Base-by-base conservation (phyloP, 1,139 yeast genomes). In the Nakaseomyces uthaithaninus region DNA sequence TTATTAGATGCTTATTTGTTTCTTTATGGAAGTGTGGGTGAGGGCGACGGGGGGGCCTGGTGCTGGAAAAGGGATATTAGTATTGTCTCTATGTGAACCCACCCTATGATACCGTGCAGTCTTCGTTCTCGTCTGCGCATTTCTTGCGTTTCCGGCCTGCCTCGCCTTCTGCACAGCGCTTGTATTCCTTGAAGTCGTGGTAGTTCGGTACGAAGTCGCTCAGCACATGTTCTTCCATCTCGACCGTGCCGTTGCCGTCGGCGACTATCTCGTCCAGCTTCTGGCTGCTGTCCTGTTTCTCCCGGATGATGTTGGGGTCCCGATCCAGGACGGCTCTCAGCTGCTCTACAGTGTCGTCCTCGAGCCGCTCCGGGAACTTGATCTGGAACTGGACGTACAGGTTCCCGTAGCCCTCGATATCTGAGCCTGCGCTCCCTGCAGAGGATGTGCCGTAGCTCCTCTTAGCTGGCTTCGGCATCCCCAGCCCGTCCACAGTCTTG, bases 171-270 rank as follows among this genome's bases (percentile, higher is more conserved):
- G 15, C 9, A 9, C 15, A 15, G 6, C 27, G 25, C 25, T 34
- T 36, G 19, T 22, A 26, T 12, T 36, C 38, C 11, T 25, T 18
- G 33, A 44, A 36, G 15, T 42, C 41, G 6, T 18, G 12, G 18
- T 42, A 36, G 24, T 42, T 40, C n/a, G 49, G 47, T n/a, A 39
- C 47, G 36, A 50, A 46, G 27, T 39, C 44, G 43, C 57, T 54
- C 25, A 56, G 39, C 0, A 53, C 55, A 33, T 54, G 57, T 30
- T 55, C 61, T 33, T 56, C 61, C 17, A 51, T 38, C n/a, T 33
- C 27, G 6, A 24, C 37, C 5, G 27, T 16, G 16, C 27, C 27
- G 20, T 33, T 28, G 12, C 20, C 20, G 12, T 33, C 10, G 34
- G 47, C 50, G 2, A 43, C 37, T 18, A 45, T 44, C 36, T 48